Percentiles rank a stretch among this genome's conserved stretches.
Conservation (phyloP, 2,329 filamentous ascomycete genomes). For the Neofusicoccum ribis region DNA sequence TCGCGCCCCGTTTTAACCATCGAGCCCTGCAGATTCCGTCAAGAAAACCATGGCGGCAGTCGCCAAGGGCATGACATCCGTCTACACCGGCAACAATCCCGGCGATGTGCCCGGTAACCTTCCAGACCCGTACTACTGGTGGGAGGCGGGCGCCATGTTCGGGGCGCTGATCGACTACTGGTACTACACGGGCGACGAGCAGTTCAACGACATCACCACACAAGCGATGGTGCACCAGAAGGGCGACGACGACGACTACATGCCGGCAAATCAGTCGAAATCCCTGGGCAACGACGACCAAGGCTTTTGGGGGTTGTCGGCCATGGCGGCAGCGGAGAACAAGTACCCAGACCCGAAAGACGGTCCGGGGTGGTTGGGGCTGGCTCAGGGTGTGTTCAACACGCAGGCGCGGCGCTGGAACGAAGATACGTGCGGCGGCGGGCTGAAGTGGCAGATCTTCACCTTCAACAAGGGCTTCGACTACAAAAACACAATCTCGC, state of each 20-base stretch:
- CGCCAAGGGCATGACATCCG: constrained; percentile 16
- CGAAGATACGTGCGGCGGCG: constrained; percentile 64
- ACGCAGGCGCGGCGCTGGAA: constrained; percentile 74
- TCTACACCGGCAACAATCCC: constrained; percentile 18
- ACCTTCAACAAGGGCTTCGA: constrained; percentile 69
- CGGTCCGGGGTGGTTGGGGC: constrained; percentile 69
- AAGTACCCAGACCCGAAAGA: constrained; percentile 45
- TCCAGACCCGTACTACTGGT: constrained; percentile 46
- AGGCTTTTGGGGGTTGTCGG: constrained; percentile 59
- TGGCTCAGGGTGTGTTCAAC: constrained; percentile 80
- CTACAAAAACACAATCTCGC: constrained; percentile 61
- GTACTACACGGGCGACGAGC: constrained; percentile 43
- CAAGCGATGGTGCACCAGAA: constrained; percentile 71
- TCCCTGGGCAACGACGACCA: constrained; percentile 60
- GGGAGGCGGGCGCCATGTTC: constrained; percentile 45
- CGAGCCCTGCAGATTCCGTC: constrained; percentile 1
- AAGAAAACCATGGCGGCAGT: constrained; percentile 4
- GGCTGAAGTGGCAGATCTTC: constrained; percentile 84
- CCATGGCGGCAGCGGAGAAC: constrained; percentile 58
- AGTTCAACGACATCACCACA: constrained; percentile 39
- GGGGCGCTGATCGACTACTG: constrained; percentile 43
- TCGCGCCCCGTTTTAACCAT: background rate
- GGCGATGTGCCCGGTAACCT: constrained; percentile 48
- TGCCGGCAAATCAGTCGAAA: constrained; percentile 44
- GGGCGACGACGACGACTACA: constrained; percentile 71